Base-by-base conservation (phyloP, 2,329 filamentous ascomycete genomes). In the Albophoma yamanashiensis region DNA sequence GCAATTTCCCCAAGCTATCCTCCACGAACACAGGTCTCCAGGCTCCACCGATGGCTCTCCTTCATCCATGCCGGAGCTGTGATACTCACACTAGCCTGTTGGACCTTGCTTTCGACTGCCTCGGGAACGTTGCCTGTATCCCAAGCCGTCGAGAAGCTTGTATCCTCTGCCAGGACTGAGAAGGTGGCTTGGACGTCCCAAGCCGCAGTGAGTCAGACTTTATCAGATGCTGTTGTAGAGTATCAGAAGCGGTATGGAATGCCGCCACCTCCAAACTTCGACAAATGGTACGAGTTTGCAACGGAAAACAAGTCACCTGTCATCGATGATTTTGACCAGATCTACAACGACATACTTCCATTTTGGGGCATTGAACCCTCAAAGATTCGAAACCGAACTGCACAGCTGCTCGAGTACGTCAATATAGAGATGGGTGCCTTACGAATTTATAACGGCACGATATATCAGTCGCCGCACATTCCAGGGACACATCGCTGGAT, bases 201-300 rank as follows among this genome's bases (percentile, higher is more conserved):
- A 55, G 68, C 68, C 14, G 52, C 59, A 34, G 34, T 38, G 2
- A 70, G 68, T 47, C 59, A 45, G n/a, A 66, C 60, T 1, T 55
- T 70, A 4, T 58, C 61, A 11, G 62, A 61, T 11, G 78, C 78
- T 0, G 74, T 75, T 1, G 62, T 65, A 2, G 76, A 79, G 64
- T 81, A 80, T 63, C 71, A 68, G 12, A 71, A 73, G 38, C 73
- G 77, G 7, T 73, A 80, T 61, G 62, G 89, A 66, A 81, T 84
- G 12, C 81, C 89, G 17, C 90, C 90, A 20, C 90, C 90, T 15
- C 88, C 85, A 3, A 82, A 88, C 63, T 94, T 93, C 65, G 89
- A 92, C 68, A 85, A 85, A 64, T 94, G 90, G 90, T 92, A 86
- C 68, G 80, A 87, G 40, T 92, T 89, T 68, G 89, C 89, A 8